Evolutionary conservation across 2,329 filamentous ascomycete genomes (phyloP).

Genomic region (Hypoxylon sp.): DNA sequence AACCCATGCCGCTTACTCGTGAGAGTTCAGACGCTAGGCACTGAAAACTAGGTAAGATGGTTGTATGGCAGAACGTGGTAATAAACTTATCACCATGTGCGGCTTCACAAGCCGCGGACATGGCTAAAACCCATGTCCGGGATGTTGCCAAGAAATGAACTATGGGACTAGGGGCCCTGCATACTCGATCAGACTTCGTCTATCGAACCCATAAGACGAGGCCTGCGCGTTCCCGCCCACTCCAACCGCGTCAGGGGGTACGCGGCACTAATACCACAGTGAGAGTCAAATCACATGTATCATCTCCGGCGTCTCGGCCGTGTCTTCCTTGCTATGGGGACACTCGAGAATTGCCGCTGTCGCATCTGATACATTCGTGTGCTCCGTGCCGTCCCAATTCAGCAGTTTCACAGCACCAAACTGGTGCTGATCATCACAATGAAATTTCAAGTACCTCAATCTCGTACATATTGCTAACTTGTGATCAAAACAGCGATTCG

Average conservation of each 20-base stretch:
- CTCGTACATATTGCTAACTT: conserved; percentile 41
- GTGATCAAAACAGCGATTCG: conserved; percentile 77
- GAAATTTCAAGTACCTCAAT: conserved; percentile 29
- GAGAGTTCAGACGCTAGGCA: conserved; percentile 26
- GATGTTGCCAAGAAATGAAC: conserved; percentile 38
- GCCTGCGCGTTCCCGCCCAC: conserved; percentile 21
- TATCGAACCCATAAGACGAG: conserved; percentile 41
- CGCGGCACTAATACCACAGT: conserved; percentile 31
- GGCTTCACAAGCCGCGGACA: conserved; percentile 46
- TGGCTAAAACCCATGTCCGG: conserved; percentile 36
- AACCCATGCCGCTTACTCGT: conserved; percentile 31
- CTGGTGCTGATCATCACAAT: conserved; percentile 20
- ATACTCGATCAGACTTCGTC: conserved; percentile 44
- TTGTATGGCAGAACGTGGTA: conserved; percentile 25
- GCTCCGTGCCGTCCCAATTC: conserved; percentile 17
- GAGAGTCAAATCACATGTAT: conserved; percentile 25
- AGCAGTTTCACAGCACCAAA: conserved; percentile 17
- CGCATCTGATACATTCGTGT: conserved; percentile 16
- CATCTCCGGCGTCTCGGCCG: conserved; percentile 19
- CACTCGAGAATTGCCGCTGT: conserved; percentile 16
- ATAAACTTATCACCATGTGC: conserved; percentile 40
- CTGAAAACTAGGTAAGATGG: conserved; percentile 38
- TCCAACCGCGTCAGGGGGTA: conserved; percentile 29
- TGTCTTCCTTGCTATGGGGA: conserved; percentile 25
- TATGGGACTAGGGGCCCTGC: conserved; percentile 38